Base-by-base conservation (phyloP, 768 basidiomycete genomes). In the Cystobasidium ongulense region DNA sequence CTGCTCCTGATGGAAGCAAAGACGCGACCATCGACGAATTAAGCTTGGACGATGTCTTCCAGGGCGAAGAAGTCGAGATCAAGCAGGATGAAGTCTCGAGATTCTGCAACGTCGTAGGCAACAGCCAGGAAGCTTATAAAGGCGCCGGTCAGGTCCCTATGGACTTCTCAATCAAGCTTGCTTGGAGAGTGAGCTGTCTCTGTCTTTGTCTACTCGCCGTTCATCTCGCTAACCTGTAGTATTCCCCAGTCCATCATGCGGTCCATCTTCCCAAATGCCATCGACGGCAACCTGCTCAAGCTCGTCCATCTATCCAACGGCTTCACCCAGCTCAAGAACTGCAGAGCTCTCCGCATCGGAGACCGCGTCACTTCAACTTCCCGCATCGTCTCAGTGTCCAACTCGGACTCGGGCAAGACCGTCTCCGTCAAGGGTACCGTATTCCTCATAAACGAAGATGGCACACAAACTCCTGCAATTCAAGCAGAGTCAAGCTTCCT, bases 101-200 rank as follows among this genome's bases (percentile, higher is more conserved):
- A 13, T 99, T 99, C 85, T 82, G 81, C 70, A 75, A 61, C 23
- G 89, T 99, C 62, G 87, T 98, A 71, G 95, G 94, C 36, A 98
- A 97, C 82, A 88, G 94, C 79, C 89, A 87, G 35, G 95, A 92
- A 80, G 86, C 86, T 0, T 99, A 95, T 86, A 92, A 94, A 85
- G 86, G 84, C 1, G 86, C 92, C 72, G 88, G 84, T 61, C 87
- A 90, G 78, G 92, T 95, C 1, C 96, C 96, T 0, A 95, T 99
- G 91, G 95, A 98, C 83, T 98, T 96, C 78, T 92, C 94, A 29
- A 99, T 99, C 79, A 95, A 98, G 63, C 89, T 93, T 46, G 94
- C 95, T 57, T 99, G 96, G 96, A 88, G 95, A 89, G 93, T 92
- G 80, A 74, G 89, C 82, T 64, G 5, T 46, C 27, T 33, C 52